phyloP scores from a whole-genome alignment of 306 rosid species.

The Sphenostylis stenocarpa region DNA sequence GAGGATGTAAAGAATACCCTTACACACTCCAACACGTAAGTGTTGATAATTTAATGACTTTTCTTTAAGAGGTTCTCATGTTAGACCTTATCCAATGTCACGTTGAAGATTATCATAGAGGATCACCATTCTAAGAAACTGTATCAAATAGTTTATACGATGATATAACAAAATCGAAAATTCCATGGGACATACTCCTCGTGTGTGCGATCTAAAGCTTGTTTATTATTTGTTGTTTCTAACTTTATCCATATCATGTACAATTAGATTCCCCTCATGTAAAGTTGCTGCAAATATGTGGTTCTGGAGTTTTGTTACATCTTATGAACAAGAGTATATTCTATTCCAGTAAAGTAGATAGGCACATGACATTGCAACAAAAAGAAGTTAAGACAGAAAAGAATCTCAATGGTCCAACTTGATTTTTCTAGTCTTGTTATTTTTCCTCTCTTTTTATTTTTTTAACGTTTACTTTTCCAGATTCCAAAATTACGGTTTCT shows the following conservation, averaged over 20 bases:
- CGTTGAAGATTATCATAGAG: constrained; percentile 28
- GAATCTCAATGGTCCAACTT: constrained; percentile 8
- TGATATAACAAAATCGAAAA: not conserved
- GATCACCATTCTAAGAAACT: not conserved
- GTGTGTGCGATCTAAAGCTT: constrained; percentile 57
- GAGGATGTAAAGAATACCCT: no score
- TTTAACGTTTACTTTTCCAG: not conserved
- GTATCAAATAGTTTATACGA: not conserved
- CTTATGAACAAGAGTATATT: not conserved
- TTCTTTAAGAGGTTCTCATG: constrained; percentile 64
- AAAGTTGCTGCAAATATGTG: constrained; percentile 54
- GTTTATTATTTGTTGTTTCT: constrained; percentile 51
- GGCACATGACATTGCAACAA: not conserved
- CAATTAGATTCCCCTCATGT: constrained; percentile 66
- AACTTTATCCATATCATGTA: constrained; percentile 57
- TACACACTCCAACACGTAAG: no score
- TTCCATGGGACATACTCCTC: constrained; percentile 41
- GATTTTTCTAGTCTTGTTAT: not conserved
- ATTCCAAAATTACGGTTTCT: not conserved
- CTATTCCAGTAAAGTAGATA: not conserved
- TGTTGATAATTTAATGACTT: constrained; percentile 37
- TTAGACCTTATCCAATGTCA: constrained; percentile 50
- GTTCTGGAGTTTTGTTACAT: not conserved
- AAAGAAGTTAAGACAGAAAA: constrained; percentile 6
- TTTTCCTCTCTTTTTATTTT: not conserved